Base-by-base conservation (phyloP, 1,139 yeast genomes). In the Blastobotrys proliferans region DNA sequence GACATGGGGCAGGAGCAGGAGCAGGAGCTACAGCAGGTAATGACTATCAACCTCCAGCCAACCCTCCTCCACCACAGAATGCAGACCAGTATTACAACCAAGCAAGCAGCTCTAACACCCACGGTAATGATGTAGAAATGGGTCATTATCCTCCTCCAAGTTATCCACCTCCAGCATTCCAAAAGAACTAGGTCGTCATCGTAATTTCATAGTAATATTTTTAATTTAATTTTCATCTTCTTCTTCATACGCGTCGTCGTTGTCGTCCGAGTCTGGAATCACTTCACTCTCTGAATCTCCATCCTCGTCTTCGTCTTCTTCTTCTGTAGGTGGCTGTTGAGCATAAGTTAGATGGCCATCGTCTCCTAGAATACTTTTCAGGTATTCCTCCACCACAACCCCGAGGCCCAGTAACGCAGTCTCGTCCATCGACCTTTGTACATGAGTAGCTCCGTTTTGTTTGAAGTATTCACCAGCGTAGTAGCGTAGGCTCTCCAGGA, bases 371-470 rank as follows among this genome's bases (percentile, higher is more conserved):
- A 52, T 20, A 24, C 51, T 54, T 14, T 48, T 47, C 6, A 65
- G 45, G 25, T 46, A 44, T 45, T 64, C 69, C 45, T 64, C 69
- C 2, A 64, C 44, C 8, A 62, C 42, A 1, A 65, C 48, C 0
- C 66, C 69, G 32, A 64, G 43, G 2, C 64, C 66, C 24, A 64
- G 33, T 21, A 65, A 43, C 1, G 64, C 60, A 1, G 62, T 53
- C 37, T 53, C 67, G 38, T 62, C 66, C 49, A 54, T 41, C n/a
- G 38, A 30, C n/a, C 41, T 38, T 26, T 50, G 51, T 36, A 46
- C 51, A 3, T 44, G 17, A 18, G 43, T 21, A 14, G 37, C 28
- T 8, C 47, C 51, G 5, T 44, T 35, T 1, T 22, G 27, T 22
- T 44, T 41, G 32, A 43, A 54, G 28, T 48, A 51, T 21, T 51